Evolutionary conservation across 1,139 yeast species (phyloP).

Genomic region (Pichia inconspicua): DNA sequence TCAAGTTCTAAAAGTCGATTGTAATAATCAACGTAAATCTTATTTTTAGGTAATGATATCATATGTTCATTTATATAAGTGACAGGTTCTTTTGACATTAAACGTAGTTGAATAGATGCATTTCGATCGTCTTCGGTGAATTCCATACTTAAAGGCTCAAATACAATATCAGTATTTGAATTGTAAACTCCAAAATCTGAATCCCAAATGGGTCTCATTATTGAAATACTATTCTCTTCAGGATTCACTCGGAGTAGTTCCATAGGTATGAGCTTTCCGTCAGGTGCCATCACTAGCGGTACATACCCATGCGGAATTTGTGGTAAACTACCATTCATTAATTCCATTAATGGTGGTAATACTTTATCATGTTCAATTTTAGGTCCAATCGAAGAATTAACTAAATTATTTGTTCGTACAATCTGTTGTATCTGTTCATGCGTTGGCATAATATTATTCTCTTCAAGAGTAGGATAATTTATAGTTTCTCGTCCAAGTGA

Average conservation of each 20-base stretch:
- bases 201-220: conserved; percentile 13
- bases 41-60: conserved; percentile 2
- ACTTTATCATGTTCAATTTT: not conserved
- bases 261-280: conserved; percentile 24
- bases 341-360: conserved; percentile 14
- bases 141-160: not conserved
- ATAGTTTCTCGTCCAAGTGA: not conserved
- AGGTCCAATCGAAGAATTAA: not conserved
- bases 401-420: not conserved
- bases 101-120: conserved; percentile 18
- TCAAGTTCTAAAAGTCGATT: conserved; percentile 8
- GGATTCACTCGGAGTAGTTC: conserved; percentile 15
- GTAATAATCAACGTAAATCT: conserved; percentile 6
- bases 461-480: not conserved
- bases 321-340: conserved; percentile 16
- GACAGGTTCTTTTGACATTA: conserved; percentile 15
- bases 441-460: not conserved
- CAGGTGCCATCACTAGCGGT: conserved; percentile 26
- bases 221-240: conserved; percentile 6
- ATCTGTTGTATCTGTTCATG: not conserved
- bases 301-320: conserved; percentile 22
- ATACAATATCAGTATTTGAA: not conserved
- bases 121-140: conserved; percentile 13
- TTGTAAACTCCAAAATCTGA: not conserved
- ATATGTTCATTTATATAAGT: not conserved